Percentiles rank a stretch among this genome's conserved stretches.
Conservation (phyloP, 495 filamentous ascomycete species). For the Xylaria castorea region DNA sequence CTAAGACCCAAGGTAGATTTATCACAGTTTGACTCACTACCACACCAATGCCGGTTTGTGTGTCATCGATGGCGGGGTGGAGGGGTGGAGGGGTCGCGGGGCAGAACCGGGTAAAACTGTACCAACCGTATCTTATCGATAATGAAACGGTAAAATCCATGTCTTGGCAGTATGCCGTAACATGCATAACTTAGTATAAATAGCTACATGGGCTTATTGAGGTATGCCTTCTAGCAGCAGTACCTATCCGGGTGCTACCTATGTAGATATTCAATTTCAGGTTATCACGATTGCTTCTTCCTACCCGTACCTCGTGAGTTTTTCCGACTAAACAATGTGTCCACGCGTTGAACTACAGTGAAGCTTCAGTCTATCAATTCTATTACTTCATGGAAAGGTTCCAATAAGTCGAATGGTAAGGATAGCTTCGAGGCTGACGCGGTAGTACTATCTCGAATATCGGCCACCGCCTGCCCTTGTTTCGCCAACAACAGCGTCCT, state of each 20-base stretch:
- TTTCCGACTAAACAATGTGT: neutral
- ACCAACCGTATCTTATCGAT: neutral
- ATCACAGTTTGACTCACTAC: conserved; percentile 15
- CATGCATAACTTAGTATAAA: no score
- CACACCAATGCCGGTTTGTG: neutral
- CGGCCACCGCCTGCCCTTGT: neutral
- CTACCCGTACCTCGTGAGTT: no score
- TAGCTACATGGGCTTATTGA: neutral
- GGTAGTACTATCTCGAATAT: neutral
- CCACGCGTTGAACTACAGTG: neutral
- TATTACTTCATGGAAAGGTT: neutral
- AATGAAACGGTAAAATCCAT: neutral
- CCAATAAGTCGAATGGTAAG: neutral
- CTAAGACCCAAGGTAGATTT: neutral
- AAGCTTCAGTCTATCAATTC: neutral
- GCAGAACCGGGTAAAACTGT: conserved; percentile 20
- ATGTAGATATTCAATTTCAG: no score
- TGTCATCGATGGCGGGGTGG: conserved; percentile 18
- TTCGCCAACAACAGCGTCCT: neutral
- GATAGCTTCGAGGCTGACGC: neutral
- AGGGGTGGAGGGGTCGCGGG: conserved; percentile 24
- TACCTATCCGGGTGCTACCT: no score
- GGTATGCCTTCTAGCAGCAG: neutral
- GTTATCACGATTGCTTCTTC: neutral
- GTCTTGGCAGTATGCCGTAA: neutral